Evolutionary conservation across 768 basidiomycete genomes (phyloP).

Genomic region (Omphalotus guepiniiformis): DNA sequence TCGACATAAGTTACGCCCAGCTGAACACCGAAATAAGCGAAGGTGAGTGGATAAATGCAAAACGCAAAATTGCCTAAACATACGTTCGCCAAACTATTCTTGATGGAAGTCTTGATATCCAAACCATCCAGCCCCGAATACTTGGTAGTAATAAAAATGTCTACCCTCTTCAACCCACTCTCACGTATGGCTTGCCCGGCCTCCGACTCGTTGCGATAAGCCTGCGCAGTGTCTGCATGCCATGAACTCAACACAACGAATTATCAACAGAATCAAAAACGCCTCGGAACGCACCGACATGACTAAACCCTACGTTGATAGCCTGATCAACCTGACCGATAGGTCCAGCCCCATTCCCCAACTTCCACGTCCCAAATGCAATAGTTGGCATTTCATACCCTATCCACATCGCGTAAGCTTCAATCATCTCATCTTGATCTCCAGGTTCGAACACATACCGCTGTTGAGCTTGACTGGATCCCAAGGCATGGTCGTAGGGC

Average conservation of each 20-base stretch:
- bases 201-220: constrained; percentile 58
- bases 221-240: constrained; percentile 55
- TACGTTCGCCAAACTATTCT: constrained; percentile 54
- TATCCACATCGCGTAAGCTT: constrained; percentile 16
- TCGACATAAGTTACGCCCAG: constrained; percentile 64
- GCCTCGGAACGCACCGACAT: constrained; percentile 44
- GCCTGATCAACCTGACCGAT: constrained; percentile 59
- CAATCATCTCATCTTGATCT: neutral
- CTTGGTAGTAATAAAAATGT: constrained; percentile 65
- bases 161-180: constrained; percentile 50
- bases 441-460: constrained; percentile 32
- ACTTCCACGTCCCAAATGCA: constrained; percentile 62
- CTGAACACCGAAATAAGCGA: constrained; percentile 26
- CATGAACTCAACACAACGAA: neutral
- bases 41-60: neutral
- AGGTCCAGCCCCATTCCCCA: constrained; percentile 52
- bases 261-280: neutral
- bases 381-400: constrained; percentile 48
- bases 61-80: constrained; percentile 15
- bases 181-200: constrained; percentile 46
- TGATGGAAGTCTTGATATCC: constrained; percentile 51
- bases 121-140: constrained; percentile 49
- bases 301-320: constrained; percentile 55
- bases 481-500: constrained; percentile 60
- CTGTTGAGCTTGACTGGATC: constrained; percentile 54